phyloP scores from a whole-genome alignment of 192 early-diverging fungal genomes.

The Podila clonocystis region DNA sequence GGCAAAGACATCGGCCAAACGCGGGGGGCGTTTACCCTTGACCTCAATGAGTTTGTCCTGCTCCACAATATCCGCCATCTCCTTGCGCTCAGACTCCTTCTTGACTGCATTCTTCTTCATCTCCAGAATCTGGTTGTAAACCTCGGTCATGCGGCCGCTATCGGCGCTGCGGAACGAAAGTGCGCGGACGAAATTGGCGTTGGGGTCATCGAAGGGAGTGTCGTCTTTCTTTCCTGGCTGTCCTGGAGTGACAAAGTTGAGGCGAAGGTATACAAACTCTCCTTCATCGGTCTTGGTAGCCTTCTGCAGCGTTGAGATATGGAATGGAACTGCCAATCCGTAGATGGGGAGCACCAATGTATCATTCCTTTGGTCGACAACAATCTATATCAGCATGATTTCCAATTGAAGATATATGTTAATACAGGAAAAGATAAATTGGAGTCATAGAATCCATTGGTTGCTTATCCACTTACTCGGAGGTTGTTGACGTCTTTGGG shows the following conservation, averaged over 20 bases:
- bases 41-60: constrained; percentile 89
- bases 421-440: not conserved
- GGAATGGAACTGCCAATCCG: constrained; percentile 97
- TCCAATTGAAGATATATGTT: constrained; percentile 4
- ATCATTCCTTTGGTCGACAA: constrained; percentile 89
- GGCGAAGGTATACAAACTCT: constrained; percentile 87
- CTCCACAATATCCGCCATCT: constrained; percentile 96
- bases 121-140: constrained; percentile 86
- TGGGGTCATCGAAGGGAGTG: constrained; percentile 85
- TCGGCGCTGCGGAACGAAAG: constrained; percentile 93
- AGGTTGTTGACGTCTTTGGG: constrained; percentile 83
- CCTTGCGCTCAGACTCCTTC: constrained; percentile 91
- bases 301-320: constrained; percentile 96
- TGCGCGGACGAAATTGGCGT: constrained; percentile 91
- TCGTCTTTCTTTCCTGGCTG: constrained; percentile 94
- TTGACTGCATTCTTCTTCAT: constrained; percentile 95
- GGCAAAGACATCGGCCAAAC: constrained; percentile 91
- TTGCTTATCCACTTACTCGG: constrained; percentile 50
- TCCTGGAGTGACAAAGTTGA: constrained; percentile 97
- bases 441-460: not conserved
- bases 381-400: constrained; percentile 65
- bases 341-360: constrained; percentile 95
- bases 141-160: constrained; percentile 80
- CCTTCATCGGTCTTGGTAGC: constrained; percentile 94
- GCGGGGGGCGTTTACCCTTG: constrained; percentile 71